These are phyloP conservation scores for Ceratocystis diversiconidia DNA, from an alignment of 2,329 filamentous ascomycete species.

Conservation along the genomic window DNA sequence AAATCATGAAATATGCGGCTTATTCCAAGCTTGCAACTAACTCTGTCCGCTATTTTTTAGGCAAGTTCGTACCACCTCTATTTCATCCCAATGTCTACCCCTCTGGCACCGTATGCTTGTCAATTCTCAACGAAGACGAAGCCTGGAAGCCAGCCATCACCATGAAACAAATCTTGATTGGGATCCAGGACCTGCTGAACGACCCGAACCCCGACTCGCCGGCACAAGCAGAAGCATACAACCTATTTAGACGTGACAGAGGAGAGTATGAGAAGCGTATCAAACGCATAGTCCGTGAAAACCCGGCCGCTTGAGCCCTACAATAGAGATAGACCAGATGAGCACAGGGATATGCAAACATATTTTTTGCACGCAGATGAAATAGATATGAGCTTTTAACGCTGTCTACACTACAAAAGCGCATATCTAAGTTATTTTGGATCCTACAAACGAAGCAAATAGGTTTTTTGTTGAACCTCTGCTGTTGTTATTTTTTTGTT, in stretches of 20 bases:
- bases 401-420: background rate
- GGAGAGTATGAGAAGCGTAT: conserved; percentile 80
- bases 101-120: conserved; percentile 91
- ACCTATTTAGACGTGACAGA: conserved; percentile 84
- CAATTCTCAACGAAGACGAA: conserved; percentile 95
- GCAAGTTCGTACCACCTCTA: conserved; percentile 89
- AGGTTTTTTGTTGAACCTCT: background rate
- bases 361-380: too few relatives aligned
- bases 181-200: conserved; percentile 88
- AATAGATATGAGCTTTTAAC: too few relatives aligned
- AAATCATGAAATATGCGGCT: background rate
- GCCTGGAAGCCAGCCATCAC: conserved; percentile 98
- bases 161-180: conserved; percentile 91
- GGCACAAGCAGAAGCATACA: conserved; percentile 93
- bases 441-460: background rate
- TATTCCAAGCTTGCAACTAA: background rate
- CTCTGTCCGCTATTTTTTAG: conserved; percentile 31
- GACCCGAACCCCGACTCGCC: conserved; percentile 96
- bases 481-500: background rate
- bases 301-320: conserved; percentile 52
- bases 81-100: conserved; percentile 99
- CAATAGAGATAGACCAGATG: background rate
- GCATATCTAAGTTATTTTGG: background rate
- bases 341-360: background rate
- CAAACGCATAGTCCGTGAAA: conserved; percentile 73